A percentile compares a stretch with the other conserved stretches of the same genome.
Evolutionary conservation across 768 basidiomycete genomes (phyloP).

Genomic region (Paxillus ammoniavirescens): DNA sequence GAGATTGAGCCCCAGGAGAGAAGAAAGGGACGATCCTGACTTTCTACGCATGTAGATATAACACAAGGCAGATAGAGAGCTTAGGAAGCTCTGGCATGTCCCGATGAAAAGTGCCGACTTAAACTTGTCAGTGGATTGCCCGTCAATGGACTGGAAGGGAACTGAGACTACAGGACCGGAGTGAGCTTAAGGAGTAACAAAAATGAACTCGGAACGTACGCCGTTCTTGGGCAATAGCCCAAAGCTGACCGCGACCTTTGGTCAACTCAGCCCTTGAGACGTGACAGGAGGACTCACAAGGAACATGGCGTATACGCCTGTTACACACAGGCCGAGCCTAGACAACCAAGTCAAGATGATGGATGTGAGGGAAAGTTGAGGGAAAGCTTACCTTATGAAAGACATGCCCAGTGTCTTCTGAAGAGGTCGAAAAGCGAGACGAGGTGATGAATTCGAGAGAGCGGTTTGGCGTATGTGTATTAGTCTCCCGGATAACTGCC

Average conservation of each 20-base stretch:
- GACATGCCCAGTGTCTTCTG: slow-evolving; percentile 16
- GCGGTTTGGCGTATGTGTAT: neutral
- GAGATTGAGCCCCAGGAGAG: slow-evolving; percentile 58
- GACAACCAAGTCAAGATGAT: neutral
- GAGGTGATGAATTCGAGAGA: neutral
- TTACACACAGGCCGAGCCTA: slow-evolving; percentile 73
- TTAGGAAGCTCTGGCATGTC: slow-evolving; percentile 79
- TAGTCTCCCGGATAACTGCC: neutral
- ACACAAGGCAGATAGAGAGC: slow-evolving; percentile 70
- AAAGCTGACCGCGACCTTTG: slow-evolving; percentile 47
- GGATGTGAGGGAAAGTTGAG: neutral
- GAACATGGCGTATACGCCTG: slow-evolving; percentile 93
- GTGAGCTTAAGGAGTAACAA: slow-evolving; percentile 1
- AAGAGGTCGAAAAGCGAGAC: neutral
- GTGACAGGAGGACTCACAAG: slow-evolving; percentile 50
- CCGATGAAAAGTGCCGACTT: slow-evolving; percentile 83
- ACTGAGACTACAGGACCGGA: slow-evolving; percentile 60
- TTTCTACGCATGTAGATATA: slow-evolving; percentile 70
- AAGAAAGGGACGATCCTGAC: slow-evolving; percentile 47
- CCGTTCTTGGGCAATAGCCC: slow-evolving; percentile 95
- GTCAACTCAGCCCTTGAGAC: slow-evolving; percentile 2
- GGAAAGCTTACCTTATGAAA: slow-evolving; percentile 21
- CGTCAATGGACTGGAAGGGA: slow-evolving; percentile 73
- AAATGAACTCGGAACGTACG: slow-evolving; percentile 43
- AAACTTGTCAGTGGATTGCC: slow-evolving; percentile 66